Base-by-base conservation (phyloP, 2,329 filamentous ascomycete genomes). In the Penicillium verrucosum region DNA sequence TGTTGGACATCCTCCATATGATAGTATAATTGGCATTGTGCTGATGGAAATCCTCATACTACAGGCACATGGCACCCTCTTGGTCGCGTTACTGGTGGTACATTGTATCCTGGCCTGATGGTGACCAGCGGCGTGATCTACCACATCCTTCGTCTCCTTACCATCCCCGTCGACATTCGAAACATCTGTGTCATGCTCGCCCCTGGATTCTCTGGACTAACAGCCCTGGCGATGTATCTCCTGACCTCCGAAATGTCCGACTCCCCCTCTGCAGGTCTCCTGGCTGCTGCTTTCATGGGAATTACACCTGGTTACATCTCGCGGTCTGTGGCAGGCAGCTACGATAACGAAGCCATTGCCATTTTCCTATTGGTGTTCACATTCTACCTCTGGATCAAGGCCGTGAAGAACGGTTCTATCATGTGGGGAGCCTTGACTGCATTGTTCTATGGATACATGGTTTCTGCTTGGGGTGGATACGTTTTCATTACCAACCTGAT, bases 391-490 rank as follows among this genome's bases (percentile, higher is more conserved):
- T 99, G 94, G 94, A 96, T 99, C 79, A 97, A 97, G 83, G 91
- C 94, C 21, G 83, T 99, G 66, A 99, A 99, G 82, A 85, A 92
- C 57, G 94, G 94, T 27, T 97, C 94, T 49, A 92, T 96, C 74
- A 89, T 97, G 77, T 99, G 93, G 93, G 93, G 92, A 67, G 92
- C 90, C 37, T 81, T 97, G 61, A 94, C 92, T 67, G 94, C 94
- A 42, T 82, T 99, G 54, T 97, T 95, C 79, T 99, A 99, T 77
- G 94, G 94, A 71, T 99, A 99, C 85, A 99, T 99, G 94, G 94
- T 99, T 63, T 94, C 93, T 47, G 96, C 95, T 18, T 99, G 94
- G 94, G 94, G 94, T 82, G 94, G 94, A 72, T 99, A 99, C 76
- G 94, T 96, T 70, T 99, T 99, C 84, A 99, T 99, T 72, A 99